Percentiles rank a stretch among this genome's conserved stretches.
phyloP scores from a whole-genome alignment of 768 basidiomycete genomes.

The Phlegmacium glaucopus region DNA sequence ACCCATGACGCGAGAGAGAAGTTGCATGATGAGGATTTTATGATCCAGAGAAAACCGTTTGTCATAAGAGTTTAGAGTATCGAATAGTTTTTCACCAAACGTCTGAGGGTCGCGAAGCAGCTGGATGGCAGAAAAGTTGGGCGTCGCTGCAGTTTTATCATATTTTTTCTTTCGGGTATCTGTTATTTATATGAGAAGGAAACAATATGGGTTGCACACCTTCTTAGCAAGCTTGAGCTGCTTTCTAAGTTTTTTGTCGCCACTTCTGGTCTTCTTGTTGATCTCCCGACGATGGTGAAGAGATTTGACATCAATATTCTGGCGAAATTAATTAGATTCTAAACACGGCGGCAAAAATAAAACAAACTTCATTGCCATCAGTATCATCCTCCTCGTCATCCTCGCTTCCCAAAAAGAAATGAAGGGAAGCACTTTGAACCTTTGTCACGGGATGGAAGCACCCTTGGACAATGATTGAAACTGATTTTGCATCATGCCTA shows the following conservation, averaged over 20 bases:
- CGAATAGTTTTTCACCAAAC: constrained; percentile 92
- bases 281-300: constrained; percentile 86
- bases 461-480: constrained; percentile 86
- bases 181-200: not conserved
- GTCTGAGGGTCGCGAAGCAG: constrained; percentile 94
- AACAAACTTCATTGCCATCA: constrained; percentile 58
- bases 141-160: constrained; percentile 25
- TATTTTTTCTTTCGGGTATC: constrained; percentile 29
- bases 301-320: constrained; percentile 66
- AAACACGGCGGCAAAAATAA: not conserved
- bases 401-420: constrained; percentile 88
- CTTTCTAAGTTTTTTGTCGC: constrained; percentile 76
- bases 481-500: constrained; percentile 89
- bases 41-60: constrained; percentile 96
- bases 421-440: constrained; percentile 90
- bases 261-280: constrained; percentile 88
- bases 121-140: constrained; percentile 91
- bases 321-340: not conserved
- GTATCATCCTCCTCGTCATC: constrained; percentile 75
- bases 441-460: constrained; percentile 93
- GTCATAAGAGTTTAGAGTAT: constrained; percentile 79
- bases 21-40: constrained; percentile 96
- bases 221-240: constrained; percentile 73
- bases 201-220: constrained; percentile 32
- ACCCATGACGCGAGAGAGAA: constrained; percentile 91